Evolutionary conservation across 352 stramenopile species (phyloP), one percentile per base, ranked within the genome.

Genomic region (Phytopythium mirpurense): DNA sequence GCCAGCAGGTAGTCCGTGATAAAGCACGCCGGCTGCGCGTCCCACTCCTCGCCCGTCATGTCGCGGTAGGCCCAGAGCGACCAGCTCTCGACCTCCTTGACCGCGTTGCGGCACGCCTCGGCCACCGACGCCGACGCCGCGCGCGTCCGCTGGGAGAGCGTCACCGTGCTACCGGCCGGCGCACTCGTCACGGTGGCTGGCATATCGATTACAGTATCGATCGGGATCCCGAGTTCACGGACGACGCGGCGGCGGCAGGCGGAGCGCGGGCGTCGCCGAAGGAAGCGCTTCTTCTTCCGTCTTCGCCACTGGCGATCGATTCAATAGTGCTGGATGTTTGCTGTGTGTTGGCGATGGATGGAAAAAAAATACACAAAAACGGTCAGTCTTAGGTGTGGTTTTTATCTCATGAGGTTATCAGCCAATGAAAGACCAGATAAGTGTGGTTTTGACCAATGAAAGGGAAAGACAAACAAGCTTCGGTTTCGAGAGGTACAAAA

Each of bases 1-100:
- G 80, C 84, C 51, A 94, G 68, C 32, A 93, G 44, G 62, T 94
- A 94, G 68, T 94, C 84, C 2, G 84, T 94, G 64, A 94, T 90
- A 58, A 92, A 91, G 65, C 82, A 92, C 51, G 84, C 84, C 6
- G 84, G 84, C 61, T 94, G 84, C 45, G 80, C 83, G 53, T 93
- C 81, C 84, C 84, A 94, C 51, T 89, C 76, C 59, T 94, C 84
- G 27, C 84, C 84, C 27, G 69, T 73, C n/a, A 65, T 61, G 53
- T 87, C 80, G 27, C 74, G 69, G 57, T 92, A 92, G 36, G 77
- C 79, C 78, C 78, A 92, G 51, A 90, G 70, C 51, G 78, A 86
- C 77, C 77, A 88, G 55, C 72, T 86, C 66, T 90, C 82, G 47
- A 88, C 64, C 60, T 90, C 77, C 42, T 69, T 63, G 45, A 90